These are phyloP conservation scores for Purshia tridentata DNA, from an alignment of 306 rosid species.

Conservation along the genomic window DNA sequence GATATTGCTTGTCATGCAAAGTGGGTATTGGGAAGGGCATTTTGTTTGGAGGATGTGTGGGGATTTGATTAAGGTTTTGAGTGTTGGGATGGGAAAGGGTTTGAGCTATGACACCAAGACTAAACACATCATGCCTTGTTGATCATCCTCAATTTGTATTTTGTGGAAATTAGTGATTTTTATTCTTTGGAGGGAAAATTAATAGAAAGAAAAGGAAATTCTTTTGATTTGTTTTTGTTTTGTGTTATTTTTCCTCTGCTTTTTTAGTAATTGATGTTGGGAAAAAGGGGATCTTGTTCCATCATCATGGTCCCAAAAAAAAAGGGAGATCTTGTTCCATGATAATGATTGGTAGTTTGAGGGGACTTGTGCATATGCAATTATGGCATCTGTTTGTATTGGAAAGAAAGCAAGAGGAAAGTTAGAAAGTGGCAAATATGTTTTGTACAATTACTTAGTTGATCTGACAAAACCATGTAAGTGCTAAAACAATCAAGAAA, in stretches of 20 bases:
- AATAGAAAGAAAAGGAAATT: not conserved
- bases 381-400: not conserved
- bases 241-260: not conserved
- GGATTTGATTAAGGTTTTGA: constrained; percentile 50
- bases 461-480: not conserved
- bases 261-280: not conserved
- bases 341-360: not conserved
- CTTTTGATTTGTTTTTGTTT: not conserved
- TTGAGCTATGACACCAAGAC: constrained; percentile 43
- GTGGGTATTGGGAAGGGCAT: constrained; percentile 44
- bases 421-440: too few relatives aligned
- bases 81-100: constrained; percentile 24
- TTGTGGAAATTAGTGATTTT: not conserved
- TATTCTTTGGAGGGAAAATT: not conserved
- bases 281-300: too few relatives aligned
- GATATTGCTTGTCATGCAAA: constrained; percentile 53
- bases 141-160: not conserved
- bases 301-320: too few relatives aligned
- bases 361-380: not conserved
- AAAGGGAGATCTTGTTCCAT: too few relatives aligned
- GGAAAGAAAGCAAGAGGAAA: not conserved
- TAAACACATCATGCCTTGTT: constrained; percentile 50
- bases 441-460: not conserved
- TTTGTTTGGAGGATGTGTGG: constrained; percentile 48
- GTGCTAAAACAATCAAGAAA: not conserved